Percentiles rank a stretch among this genome's conserved stretches.
Conservation (phyloP, 23 red algal species). For the Rhodosorus marinus region DNA sequence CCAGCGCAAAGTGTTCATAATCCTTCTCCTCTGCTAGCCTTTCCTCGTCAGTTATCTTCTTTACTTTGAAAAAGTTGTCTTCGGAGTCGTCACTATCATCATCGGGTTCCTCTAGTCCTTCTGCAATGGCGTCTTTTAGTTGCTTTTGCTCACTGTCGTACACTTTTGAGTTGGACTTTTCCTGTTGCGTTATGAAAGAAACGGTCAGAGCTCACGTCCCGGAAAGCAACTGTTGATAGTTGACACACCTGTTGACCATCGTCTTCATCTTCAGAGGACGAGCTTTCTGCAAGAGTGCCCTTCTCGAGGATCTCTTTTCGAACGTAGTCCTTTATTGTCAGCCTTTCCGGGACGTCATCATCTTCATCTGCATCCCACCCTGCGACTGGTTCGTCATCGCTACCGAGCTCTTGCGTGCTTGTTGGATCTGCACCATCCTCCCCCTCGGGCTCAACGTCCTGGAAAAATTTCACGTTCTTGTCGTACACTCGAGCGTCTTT, state of each 20-base stretch:
- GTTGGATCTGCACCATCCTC: not conserved
- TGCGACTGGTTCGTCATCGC: slow-evolving; percentile 77
- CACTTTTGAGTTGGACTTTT: not conserved
- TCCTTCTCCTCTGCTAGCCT: slow-evolving; percentile 30
- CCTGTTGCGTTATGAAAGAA: not conserved
- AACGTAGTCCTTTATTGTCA: slow-evolving; percentile 63
- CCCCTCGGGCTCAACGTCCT: not conserved
- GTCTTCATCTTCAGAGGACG: not conserved
- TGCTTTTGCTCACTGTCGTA: not conserved
- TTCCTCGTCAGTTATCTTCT: slow-evolving; percentile 15
- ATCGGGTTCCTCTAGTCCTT: not conserved
- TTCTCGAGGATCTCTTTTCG: not conserved
- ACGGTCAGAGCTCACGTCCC: not conserved
- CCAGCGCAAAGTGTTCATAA: slow-evolving; percentile 21
- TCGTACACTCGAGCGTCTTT: slow-evolving; percentile 45
- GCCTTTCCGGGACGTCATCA: slow-evolving; percentile 5
- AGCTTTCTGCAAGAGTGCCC: not conserved
- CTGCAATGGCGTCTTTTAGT: too few relatives aligned
- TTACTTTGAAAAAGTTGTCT: slow-evolving; percentile 37
- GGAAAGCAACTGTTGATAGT: not conserved
- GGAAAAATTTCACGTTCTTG: slow-evolving; percentile 9
- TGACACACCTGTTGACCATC: not conserved
- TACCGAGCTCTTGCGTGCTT: not conserved
- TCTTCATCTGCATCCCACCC: slow-evolving; percentile 48
- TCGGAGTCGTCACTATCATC: slow-evolving; percentile 25